Conservation (phyloP, 108 stramenopile species). For the Cyclotella atomus region DNA sequence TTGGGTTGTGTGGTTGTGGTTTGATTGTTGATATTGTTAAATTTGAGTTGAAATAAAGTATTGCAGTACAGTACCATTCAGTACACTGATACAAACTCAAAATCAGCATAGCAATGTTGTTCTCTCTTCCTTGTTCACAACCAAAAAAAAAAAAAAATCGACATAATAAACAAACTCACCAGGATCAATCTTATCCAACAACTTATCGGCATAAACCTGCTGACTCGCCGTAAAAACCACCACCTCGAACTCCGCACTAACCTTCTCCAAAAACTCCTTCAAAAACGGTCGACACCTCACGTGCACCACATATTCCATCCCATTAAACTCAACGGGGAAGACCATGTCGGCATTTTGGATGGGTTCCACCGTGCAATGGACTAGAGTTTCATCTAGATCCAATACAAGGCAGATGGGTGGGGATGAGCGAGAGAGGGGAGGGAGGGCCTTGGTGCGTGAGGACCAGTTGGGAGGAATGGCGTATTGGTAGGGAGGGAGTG, state of each 20-base stretch:
- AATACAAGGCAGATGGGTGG: slow-evolving; percentile 83
- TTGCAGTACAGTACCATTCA: too few relatives aligned
- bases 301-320: slow-evolving; percentile 85
- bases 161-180: too few relatives aligned
- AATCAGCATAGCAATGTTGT: too few relatives aligned
- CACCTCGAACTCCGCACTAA: slow-evolving; percentile 89
- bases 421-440: slow-evolving; percentile 54
- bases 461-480: slow-evolving; percentile 25
- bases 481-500: slow-evolving; percentile 81
- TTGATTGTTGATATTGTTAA: too few relatives aligned
- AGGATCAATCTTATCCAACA: slow-evolving; percentile 96
- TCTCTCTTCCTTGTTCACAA: too few relatives aligned
- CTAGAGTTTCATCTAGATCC: slow-evolving; percentile 98
- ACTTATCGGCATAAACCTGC: slow-evolving; percentile 93
- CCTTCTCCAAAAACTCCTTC: slow-evolving; percentile 77
- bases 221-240: slow-evolving; percentile 96
- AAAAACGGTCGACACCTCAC: slow-evolving; percentile 89
- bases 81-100: too few relatives aligned
- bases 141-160: too few relatives aligned
- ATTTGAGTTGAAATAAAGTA: too few relatives aligned
- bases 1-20: too few relatives aligned
- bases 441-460: slow-evolving; percentile 56
- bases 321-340: slow-evolving; percentile 93
- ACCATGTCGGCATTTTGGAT: slow-evolving; percentile 85
- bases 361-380: slow-evolving; percentile 95